Conservation (phyloP, 2,329 filamentous ascomycete genomes). For the Pestalotiopsis sp. region DNA sequence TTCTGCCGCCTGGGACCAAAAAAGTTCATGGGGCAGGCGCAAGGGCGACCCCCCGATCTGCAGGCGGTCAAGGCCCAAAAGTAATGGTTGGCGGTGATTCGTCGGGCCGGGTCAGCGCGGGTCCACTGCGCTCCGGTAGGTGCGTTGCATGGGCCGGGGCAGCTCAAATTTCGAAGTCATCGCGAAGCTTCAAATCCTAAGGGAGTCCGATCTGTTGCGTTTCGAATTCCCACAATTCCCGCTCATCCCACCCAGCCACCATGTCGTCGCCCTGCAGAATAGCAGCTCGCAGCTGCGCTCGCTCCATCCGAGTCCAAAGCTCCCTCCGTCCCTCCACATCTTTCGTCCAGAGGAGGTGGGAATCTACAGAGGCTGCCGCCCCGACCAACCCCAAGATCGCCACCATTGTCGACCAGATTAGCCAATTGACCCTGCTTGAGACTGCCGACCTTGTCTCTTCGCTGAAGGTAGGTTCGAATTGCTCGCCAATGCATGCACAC, state of each 20-base stretch:
- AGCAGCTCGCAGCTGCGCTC: slow-evolving; percentile 65
- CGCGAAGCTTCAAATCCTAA: slow-evolving; percentile 12
- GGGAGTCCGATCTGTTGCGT: slow-evolving; percentile 11
- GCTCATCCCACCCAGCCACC: slow-evolving; percentile 27
- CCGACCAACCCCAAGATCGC: slow-evolving; percentile 85
- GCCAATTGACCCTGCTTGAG: slow-evolving; percentile 95
- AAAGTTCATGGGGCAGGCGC: neutral
- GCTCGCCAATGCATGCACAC: neutral
- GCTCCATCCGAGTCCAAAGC: slow-evolving; percentile 56
- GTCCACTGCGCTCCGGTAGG: neutral
- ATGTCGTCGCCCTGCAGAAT: slow-evolving; percentile 67
- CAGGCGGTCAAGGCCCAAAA: neutral
- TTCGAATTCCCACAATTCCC: slow-evolving; percentile 20
- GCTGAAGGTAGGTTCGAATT: slow-evolving; percentile 71
- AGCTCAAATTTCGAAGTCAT: slow-evolving; percentile 9
- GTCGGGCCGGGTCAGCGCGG: neutral
- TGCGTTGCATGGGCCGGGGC: neutral
- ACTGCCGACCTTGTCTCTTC: slow-evolving; percentile 93
- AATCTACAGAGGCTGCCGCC: slow-evolving; percentile 74
- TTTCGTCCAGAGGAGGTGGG: slow-evolving; percentile 72
- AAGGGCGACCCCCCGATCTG: neutral
- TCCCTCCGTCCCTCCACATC: slow-evolving; percentile 47
- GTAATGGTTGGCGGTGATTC: slow-evolving; percentile 7
- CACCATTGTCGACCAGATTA: slow-evolving; percentile 97
- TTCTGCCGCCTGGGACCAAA: neutral